phyloP scores from a whole-genome alignment of 768 basidiomycete species.

The Daedalea quercina region DNA sequence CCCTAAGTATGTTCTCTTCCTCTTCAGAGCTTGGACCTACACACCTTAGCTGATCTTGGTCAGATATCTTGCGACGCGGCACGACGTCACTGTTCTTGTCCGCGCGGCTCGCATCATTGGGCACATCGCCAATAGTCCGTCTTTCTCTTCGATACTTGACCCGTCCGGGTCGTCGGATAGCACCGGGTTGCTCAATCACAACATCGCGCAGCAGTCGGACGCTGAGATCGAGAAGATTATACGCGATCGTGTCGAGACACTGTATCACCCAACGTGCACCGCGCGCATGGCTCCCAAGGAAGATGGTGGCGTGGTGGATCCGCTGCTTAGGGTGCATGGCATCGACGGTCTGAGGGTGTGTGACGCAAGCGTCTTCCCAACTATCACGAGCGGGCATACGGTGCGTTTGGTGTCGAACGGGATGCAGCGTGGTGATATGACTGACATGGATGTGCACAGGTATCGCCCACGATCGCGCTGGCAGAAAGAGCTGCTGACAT shows the following conservation, averaged over 20 bases:
- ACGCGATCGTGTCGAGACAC: conserved; percentile 28
- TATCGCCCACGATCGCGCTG: neutral
- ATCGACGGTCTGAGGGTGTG: conserved; percentile 35
- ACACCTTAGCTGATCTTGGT: neutral
- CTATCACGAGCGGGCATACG: conserved; percentile 38
- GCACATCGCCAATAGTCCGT: conserved; percentile 33
- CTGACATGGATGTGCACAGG: neutral
- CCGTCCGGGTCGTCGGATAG: conserved; percentile 16
- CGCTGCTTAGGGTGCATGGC: conserved; percentile 37
- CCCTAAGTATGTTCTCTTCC: conserved; percentile 28
- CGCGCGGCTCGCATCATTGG: conserved; percentile 34
- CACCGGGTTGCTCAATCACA: conserved; percentile 31
- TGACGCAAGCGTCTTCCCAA: conserved; percentile 41
- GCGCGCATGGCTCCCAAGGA: conserved; percentile 30
- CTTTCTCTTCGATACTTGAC: conserved; percentile 29
- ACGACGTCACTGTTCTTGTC: conserved; percentile 33
- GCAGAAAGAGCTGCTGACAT: neutral
- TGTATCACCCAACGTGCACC: conserved; percentile 39
- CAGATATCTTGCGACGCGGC: conserved; percentile 36
- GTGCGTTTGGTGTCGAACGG: conserved; percentile 20
- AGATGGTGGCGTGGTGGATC: conserved; percentile 37
- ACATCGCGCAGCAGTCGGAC: conserved; percentile 26
- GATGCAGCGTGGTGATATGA: neutral
- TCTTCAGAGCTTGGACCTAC: neutral
- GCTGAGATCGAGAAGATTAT: conserved; percentile 29